phyloP scores from a whole-genome alignment of 2,329 filamentous ascomycete genomes.

The Fusarium sp. region DNA sequence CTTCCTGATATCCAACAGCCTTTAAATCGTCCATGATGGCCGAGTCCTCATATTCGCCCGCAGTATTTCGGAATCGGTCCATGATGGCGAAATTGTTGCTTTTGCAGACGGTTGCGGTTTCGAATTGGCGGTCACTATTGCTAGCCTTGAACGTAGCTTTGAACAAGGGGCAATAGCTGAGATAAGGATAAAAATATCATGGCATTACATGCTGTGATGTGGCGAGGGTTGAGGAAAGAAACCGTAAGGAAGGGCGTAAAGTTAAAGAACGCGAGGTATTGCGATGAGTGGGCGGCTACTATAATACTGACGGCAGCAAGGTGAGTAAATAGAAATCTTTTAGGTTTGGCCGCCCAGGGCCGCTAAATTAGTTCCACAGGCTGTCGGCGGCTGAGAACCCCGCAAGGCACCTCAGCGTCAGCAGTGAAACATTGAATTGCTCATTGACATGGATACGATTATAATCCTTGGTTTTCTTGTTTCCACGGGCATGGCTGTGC shows the following conservation, averaged over 20 bases:
- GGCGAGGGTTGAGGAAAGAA: not conserved
- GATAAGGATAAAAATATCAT: conserved; percentile 13
- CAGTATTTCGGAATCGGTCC: conserved; percentile 32
- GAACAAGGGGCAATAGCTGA: conserved; percentile 33
- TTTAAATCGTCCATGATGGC: conserved; percentile 47
- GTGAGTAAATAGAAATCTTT: conserved; percentile 33
- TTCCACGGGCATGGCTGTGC: not conserved
- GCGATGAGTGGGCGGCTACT: conserved; percentile 30
- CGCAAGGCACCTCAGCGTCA: conserved; percentile 12
- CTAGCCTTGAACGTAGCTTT: conserved; percentile 30
- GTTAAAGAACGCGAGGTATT: conserved; percentile 31
- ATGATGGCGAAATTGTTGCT: conserved; percentile 14
- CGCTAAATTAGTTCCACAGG: conserved; percentile 26
- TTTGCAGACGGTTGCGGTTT: conserved; percentile 2
- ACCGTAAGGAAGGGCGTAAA: conserved; percentile 14
- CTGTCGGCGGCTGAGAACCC: conserved; percentile 24
- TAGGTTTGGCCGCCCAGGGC: conserved; percentile 27
- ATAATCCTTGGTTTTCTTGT: not conserved
- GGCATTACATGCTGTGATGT: conserved; percentile 24
- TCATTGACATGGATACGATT: not conserved
- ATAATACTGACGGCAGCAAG: not conserved
- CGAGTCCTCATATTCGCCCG: conserved; percentile 44
- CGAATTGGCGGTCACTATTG: not conserved
- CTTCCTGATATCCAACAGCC: conserved; percentile 24
- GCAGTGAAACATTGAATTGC: conserved; percentile 5